A percentile compares a stretch with the other conserved stretches of the same genome.
phyloP scores from a whole-genome alignment of 2,329 filamentous ascomycete species.

The Orbilia brochopaga region DNA sequence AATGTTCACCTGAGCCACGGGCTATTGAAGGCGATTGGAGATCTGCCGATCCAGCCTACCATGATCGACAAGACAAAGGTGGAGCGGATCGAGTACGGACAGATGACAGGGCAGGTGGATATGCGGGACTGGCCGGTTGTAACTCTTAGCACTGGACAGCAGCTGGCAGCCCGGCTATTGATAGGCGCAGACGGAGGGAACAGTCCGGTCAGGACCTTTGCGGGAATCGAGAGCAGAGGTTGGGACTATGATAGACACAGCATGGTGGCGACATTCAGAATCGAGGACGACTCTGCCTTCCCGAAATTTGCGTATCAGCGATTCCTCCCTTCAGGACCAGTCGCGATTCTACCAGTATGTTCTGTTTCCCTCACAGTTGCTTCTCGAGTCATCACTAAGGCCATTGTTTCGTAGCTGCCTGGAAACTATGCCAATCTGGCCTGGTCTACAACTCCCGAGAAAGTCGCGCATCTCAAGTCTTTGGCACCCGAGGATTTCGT shows the following conservation, averaged over 20 bases:
- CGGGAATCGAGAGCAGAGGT: conserved; percentile 80
- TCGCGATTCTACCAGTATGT: conserved; percentile 77
- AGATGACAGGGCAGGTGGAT: conserved; percentile 72
- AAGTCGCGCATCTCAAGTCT: conserved; percentile 78
- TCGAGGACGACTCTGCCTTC: conserved; percentile 67
- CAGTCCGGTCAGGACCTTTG: conserved; percentile 87
- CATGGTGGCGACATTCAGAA: conserved; percentile 82
- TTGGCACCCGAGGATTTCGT: conserved; percentile 75
- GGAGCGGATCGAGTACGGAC: conserved; percentile 76
- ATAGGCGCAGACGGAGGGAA: conserved; percentile 95
- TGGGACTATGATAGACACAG: conserved; percentile 95
- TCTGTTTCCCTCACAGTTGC: not conserved
- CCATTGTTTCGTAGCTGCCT: conserved; percentile 64
- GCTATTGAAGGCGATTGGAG: conserved; percentile 72
- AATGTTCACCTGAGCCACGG: conserved; percentile 86
- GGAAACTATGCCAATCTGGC: conserved; percentile 83
- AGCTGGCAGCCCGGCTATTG: conserved; percentile 79
- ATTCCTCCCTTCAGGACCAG: conserved; percentile 88
- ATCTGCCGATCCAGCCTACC: conserved; percentile 69
- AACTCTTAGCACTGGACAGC: conserved; percentile 70
- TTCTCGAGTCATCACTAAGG: not conserved
- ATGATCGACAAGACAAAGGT: conserved; percentile 80
- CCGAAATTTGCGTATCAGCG: conserved; percentile 87
- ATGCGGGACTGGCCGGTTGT: conserved; percentile 87
- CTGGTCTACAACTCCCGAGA: conserved; percentile 87